Evolutionary conservation across 1,284 basidiomycete genomes (phyloP).

Genomic region (Cryptococcus jaspeensis): DNA sequence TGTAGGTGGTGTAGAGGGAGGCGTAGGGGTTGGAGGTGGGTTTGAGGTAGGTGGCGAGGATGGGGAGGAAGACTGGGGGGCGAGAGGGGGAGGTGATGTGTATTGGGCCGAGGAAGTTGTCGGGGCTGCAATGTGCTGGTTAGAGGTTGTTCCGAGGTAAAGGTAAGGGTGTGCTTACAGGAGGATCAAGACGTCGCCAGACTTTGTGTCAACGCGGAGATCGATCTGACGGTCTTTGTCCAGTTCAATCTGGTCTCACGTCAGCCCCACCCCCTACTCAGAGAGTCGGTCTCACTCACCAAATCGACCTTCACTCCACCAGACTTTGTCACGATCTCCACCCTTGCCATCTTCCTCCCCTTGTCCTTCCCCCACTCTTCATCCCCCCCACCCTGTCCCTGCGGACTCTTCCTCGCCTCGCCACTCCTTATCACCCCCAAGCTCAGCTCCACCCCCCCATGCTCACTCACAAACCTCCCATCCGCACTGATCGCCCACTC

Average conservation of each 20-base stretch:
- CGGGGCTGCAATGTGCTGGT: slow-evolving; percentile 19
- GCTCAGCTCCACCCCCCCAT: slow-evolving; percentile 34
- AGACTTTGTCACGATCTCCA: slow-evolving; percentile 29
- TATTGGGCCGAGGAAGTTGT: slow-evolving; percentile 36
- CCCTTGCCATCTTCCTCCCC: slow-evolving; percentile 37
- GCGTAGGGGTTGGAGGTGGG: slow-evolving; percentile 33
- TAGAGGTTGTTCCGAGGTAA: background rate
- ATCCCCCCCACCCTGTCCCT: slow-evolving; percentile 30
- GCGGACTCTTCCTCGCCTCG: slow-evolving; percentile 33
- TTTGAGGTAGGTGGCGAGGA: slow-evolving; percentile 24
- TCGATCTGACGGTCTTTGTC: slow-evolving; percentile 33
- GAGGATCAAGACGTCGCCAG: slow-evolving; percentile 41
- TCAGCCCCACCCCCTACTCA: slow-evolving; percentile 1
- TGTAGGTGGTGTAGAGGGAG: slow-evolving; percentile 31
- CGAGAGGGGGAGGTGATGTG: slow-evolving; percentile 25
- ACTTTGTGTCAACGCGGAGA: slow-evolving; percentile 33
- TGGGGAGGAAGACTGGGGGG: slow-evolving; percentile 24
- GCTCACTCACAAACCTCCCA: slow-evolving; percentile 33
- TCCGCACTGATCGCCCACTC: slow-evolving; percentile 38
- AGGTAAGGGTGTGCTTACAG: slow-evolving; percentile 27
- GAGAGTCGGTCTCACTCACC: slow-evolving; percentile 21
- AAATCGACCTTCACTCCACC: slow-evolving; percentile 43
- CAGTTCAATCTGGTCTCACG: slow-evolving; percentile 31
- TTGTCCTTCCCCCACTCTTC: slow-evolving; percentile 28
- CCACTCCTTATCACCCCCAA: slow-evolving; percentile 36